Base-by-base conservation (phyloP, 1,284 basidiomycete genomes). In the Boletellus sp. region DNA sequence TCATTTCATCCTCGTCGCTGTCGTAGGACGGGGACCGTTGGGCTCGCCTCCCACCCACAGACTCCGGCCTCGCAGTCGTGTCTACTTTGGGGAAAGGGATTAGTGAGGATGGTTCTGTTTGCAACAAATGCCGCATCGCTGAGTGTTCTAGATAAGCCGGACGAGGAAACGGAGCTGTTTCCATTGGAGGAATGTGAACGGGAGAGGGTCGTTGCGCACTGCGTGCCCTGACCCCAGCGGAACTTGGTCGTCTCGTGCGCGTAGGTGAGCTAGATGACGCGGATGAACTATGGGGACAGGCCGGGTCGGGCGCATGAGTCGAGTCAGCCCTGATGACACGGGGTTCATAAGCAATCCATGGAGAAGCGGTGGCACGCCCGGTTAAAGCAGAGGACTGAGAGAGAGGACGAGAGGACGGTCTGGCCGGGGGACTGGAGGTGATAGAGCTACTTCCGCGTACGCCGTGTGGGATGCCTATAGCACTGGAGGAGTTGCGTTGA, bases 121-220 rank as follows among this genome's bases (percentile, higher is more conserved):
- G 79, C 8, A 91, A 68, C 47, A 84, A 65, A 55, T 87, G 71
- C 43, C 82, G 79, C 41, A 91, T 69, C 4, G 82, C 77, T 4
- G 87, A 87, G 61, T 87, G 74, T 29, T 86, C 82, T 40, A 91
- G 75, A 64, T 91, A 91, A 2, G 79, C 63, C 2, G 87, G 87
- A 22, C 80, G 76, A 44, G 75, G 71, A 59, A 87, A 87, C 14
- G 72, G 58, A 45, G 57, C 39, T n/a, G 59, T 37, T 48, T 56
- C 48, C 32, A 56, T 25, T 52, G 55, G 47, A 48, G 41, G 36
- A 16, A 36, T 26, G 29, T 56, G 50, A 8, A 50, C 48, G 20
- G 53, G 50, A 51, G 55, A 64, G 44, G 57, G 54, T 41, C 59
- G 57, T 42, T 60, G 67, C 10, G 59, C 48, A 49, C 56, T 67